A percentile compares a stretch with the other conserved stretches of the same genome.
These are phyloP conservation scores for Ophiorrhiza pumila DNA, from an alignment of 257 asterid species.

Conservation along the genomic window DNA sequence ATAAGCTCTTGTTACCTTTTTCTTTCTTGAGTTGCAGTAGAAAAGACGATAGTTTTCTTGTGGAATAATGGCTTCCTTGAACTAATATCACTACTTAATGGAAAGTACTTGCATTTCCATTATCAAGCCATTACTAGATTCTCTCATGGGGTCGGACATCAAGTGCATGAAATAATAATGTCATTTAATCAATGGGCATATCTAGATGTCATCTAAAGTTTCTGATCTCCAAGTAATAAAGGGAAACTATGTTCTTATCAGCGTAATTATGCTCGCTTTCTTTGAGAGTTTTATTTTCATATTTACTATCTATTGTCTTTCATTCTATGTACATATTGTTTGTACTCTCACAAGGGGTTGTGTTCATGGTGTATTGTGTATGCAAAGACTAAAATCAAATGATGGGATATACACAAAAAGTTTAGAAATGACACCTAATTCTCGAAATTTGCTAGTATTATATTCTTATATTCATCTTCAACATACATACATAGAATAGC, in stretches of 20 bases:
- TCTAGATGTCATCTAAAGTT: not conserved
- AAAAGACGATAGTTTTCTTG: too few relatives aligned
- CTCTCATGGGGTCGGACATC: not conserved
- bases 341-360: not conserved
- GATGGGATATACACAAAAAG: not conserved
- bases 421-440: not conserved
- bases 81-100: too few relatives aligned
- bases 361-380: not conserved
- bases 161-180: not conserved
- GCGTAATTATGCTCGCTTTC: not conserved
- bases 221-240: not conserved
- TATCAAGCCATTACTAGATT: too few relatives aligned
- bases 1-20: too few relatives aligned
- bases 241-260: not conserved
- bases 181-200: not conserved
- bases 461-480: not conserved
- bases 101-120: too few relatives aligned
- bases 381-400: not conserved
- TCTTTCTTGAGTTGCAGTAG: too few relatives aligned
- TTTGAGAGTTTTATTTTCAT: not conserved
- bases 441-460: not conserved
- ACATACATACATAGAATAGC: not conserved
- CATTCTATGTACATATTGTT: not conserved
- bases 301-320: not conserved
- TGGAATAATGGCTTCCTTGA: too few relatives aligned